phyloP scores from a whole-genome alignment of 805 yeast genomes.

The Saturnispora sanitii region DNA sequence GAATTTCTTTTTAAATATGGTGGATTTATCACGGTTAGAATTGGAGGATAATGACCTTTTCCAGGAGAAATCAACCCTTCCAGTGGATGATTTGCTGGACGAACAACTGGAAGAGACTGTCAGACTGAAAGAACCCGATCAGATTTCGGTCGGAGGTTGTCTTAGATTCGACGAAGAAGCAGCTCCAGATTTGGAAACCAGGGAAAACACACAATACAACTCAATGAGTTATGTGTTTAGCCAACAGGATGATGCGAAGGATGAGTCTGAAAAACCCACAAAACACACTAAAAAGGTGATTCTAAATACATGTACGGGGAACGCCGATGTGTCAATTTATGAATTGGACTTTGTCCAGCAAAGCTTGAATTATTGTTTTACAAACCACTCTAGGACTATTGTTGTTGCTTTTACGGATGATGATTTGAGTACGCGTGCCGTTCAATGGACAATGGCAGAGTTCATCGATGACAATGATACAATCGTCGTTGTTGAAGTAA shows the following conservation, averaged over 20 bases:
- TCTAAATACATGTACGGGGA: slow-evolving; percentile 34
- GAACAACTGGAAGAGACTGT: too few relatives aligned
- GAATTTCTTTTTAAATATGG: too few relatives aligned
- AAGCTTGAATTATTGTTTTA: slow-evolving; percentile 24
- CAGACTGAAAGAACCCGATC: too few relatives aligned
- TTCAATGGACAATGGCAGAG: slow-evolving; percentile 37
- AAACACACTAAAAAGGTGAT: slow-evolving; percentile 25
- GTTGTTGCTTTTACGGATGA: slow-evolving; percentile 34
- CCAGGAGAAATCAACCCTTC: too few relatives aligned
- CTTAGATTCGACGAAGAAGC: slow-evolving; percentile 17
- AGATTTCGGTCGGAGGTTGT: too few relatives aligned
- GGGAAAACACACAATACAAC: slow-evolving; percentile 23
- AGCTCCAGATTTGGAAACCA: slow-evolving; percentile 21
- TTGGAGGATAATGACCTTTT: too few relatives aligned
- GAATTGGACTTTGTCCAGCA: slow-evolving; percentile 32
- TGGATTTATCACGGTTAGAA: too few relatives aligned
- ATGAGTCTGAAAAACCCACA: background rate
- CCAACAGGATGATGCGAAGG: background rate
- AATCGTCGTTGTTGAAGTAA: slow-evolving; percentile 34
- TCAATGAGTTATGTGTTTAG: slow-evolving; percentile 22
- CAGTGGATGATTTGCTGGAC: too few relatives aligned
- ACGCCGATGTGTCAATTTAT: slow-evolving; percentile 20
- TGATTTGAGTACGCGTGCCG: slow-evolving; percentile 32
- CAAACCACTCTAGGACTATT: slow-evolving; percentile 32
- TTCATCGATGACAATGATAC: slow-evolving; percentile 37